Evolutionary conservation across 2,329 filamentous ascomycete species (phyloP), one percentile per base, ranked within the genome.

Genomic region (Trichophaea hybrida): DNA sequence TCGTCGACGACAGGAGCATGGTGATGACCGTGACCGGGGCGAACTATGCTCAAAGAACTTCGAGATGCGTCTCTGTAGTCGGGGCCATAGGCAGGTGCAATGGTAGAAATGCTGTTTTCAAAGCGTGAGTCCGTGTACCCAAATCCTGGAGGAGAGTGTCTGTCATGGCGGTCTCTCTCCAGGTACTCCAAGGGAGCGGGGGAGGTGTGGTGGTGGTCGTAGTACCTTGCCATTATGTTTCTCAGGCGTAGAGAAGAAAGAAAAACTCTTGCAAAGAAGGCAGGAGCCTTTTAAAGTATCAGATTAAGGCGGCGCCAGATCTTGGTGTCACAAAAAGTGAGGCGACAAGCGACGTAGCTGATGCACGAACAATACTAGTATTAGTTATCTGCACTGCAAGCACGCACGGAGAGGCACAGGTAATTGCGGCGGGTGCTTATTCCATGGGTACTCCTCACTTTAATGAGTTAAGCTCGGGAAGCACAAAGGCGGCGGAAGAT

Each of bases 1-100:
- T 66, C 64, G 13, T 66, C 61, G 46, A 66, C 57, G 44, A 64
- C 54, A 24, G 43, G 13, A 46, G 15, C 43, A 12, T 32, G 17
- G 12, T 44, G 40, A 10, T 44, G 15, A 24, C 32, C 34, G 17
- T 44, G 24, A 31, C 12, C n/a, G 43, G 37, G 34, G 15, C 17
- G 37, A 17, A 56, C 24, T 8, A 56, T 32, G 10, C 34, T 44
- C 54, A 44, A 44, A 48, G 37, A 32, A 46, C 34, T 44, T 8
- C 24, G 34, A 48, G 50, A 31, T 31, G 12, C 6, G 32, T 48
- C 17, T 32, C 34, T 37, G 13, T 48, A 56, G 24, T 53, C 33
- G 24, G 15, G 5, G 6, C 33, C 33, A 33, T 53, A 53, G 32
- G n/a, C 50, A n/a, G 50, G 32, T 3, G 32, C 50, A 24, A 53